A percentile compares a stretch with the other conserved stretches of the same genome.
These are phyloP conservation scores for Didymella glomerata DNA, from an alignment of 2,329 filamentous ascomycete species.

Conservation along the genomic window DNA sequence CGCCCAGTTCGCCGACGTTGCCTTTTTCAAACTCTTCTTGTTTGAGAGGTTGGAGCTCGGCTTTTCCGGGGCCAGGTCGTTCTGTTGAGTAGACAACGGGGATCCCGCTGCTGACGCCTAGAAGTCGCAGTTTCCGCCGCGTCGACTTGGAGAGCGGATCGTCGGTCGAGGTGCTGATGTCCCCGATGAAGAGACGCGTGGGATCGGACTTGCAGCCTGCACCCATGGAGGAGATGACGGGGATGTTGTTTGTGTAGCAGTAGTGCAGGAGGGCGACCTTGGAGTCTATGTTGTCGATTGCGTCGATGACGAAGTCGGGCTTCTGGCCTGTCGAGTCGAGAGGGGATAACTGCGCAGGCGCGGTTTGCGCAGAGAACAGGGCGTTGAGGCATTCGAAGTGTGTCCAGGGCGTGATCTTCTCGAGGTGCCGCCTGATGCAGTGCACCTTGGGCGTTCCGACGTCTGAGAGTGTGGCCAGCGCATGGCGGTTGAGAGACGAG, in stretches of 20 bases:
- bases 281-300: conserved; percentile 97
- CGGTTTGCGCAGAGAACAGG: conserved; percentile 76
- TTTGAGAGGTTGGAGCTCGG: conserved; percentile 82
- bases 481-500: conserved; percentile 93
- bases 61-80: conserved; percentile 88
- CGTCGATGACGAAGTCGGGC: conserved; percentile 92
- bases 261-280: conserved; percentile 92
- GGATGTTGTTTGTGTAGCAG: conserved; percentile 78
- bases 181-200: conserved; percentile 86
- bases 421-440: conserved; percentile 78
- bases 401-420: conserved; percentile 91
- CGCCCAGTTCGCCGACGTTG: conserved; percentile 82
- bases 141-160: conserved; percentile 89
- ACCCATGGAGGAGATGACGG: conserved; percentile 94
- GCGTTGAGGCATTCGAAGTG: conserved; percentile 86
- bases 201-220: conserved; percentile 91
- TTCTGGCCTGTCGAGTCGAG: conserved; percentile 67
- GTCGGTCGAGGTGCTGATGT: conserved; percentile 87
- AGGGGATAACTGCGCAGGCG: conserved; percentile 70
- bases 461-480: conserved; percentile 90
- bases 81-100: conserved; percentile 93
- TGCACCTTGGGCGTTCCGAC: conserved; percentile 93
- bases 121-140: conserved; percentile 75
- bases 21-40: conserved; percentile 91
- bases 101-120: conserved; percentile 84